Evolutionary conservation across 2,329 filamentous ascomycete genomes (phyloP).

Genomic region (Fusarium austroafricanum): DNA sequence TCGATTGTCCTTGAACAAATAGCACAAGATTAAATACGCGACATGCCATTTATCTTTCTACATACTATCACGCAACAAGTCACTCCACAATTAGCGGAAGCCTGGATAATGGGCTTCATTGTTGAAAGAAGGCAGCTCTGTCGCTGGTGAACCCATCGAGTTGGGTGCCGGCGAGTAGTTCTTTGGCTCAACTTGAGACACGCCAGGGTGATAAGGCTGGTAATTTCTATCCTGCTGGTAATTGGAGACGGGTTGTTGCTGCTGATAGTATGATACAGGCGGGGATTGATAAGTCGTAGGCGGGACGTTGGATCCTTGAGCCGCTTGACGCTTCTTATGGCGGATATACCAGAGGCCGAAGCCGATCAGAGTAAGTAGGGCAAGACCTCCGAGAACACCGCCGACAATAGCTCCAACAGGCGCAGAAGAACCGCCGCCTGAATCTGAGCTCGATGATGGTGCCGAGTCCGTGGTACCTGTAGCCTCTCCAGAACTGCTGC

Average conservation of each 20-base stretch:
- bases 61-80: accelerated
- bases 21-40: too few species aligned
- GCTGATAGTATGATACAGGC: neutral
- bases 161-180: neutral
- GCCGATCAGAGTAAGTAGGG: neutral
- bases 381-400: constrained; percentile 1
- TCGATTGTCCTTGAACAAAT: too few species aligned
- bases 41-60: too few species aligned
- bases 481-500: neutral
- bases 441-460: neutral
- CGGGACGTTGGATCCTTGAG: neutral
- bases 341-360: constrained; percentile 6
- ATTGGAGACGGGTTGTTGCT: neutral
- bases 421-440: neutral
- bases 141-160: neutral
- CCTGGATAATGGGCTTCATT: neutral
- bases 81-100: neutral
- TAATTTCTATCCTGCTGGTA: neutral
- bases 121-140: neutral
- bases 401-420: neutral
- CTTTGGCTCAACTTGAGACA: neutral
- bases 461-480: neutral
- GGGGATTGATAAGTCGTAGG: neutral
- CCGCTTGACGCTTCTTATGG: constrained; percentile 1
- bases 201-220: neutral